Evolutionary conservation across 1,284 basidiomycete species (phyloP).

Genomic region (Ceraceosorus guamensis): DNA sequence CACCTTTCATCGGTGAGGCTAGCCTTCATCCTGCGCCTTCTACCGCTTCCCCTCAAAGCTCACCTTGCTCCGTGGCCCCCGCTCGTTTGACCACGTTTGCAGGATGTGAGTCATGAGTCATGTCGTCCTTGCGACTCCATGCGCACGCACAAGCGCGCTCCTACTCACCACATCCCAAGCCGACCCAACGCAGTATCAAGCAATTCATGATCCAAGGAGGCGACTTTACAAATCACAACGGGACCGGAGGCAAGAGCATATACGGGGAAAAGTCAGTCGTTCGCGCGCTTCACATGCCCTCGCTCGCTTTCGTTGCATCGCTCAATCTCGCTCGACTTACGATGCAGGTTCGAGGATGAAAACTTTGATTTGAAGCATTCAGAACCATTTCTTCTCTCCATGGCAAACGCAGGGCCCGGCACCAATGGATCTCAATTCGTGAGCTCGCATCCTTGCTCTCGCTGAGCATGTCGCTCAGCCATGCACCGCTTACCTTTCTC

Average conservation of each 20-base stretch:
- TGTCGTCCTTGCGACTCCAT: not conserved
- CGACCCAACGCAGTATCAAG: conserved; percentile 47
- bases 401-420: conserved; percentile 29
- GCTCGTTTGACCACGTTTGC: not conserved
- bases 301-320: too few species aligned
- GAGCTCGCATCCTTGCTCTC: too few species aligned
- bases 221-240: conserved; percentile 65
- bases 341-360: conserved; percentile 32
- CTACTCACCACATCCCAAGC: too few species aligned
- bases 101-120: not conserved
- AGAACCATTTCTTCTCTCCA: conserved; percentile 24
- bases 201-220: conserved; percentile 71
- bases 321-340: too few species aligned
- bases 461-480: too few species aligned
- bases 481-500: too few species aligned
- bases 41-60: too few species aligned
- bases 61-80: not conserved
- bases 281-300: too few species aligned
- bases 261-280: conserved; percentile 61
- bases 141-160: too few species aligned
- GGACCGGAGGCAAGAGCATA: conserved; percentile 74
- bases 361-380: conserved; percentile 35
- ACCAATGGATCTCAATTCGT: conserved; percentile 35
- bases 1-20: conserved; percentile 26
- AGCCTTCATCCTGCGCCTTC: too few species aligned